Evolutionary conservation across 176 grass and related monocot species (phyloP).

Genomic region (Alloteropsis semialata): DNA sequence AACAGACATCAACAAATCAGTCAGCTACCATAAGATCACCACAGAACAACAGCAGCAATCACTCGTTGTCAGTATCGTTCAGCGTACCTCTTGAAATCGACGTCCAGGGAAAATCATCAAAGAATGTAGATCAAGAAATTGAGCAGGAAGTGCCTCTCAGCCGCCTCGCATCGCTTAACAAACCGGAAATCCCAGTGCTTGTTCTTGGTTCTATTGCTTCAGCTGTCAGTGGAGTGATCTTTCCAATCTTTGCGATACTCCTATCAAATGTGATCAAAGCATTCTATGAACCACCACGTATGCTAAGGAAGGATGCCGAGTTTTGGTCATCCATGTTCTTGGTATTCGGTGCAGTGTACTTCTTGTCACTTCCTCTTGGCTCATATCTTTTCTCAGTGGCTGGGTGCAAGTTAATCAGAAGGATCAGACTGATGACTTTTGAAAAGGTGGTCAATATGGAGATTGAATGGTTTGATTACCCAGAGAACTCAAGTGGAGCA

Average conservation of each 20-base stretch:
- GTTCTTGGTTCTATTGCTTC: conserved; percentile 70
- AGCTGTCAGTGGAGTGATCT: conserved; percentile 59
- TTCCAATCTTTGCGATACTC: conserved; percentile 69
- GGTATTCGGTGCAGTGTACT: conserved; percentile 57
- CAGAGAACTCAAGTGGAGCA: conserved; percentile 70
- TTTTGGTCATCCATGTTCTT: conserved; percentile 89
- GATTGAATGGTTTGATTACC: conserved; percentile 74
- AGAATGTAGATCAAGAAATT: conserved; percentile 28
- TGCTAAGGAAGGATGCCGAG: conserved; percentile 57
- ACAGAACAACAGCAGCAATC: conserved; percentile 36
- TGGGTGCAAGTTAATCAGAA: conserved; percentile 70
- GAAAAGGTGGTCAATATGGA: conserved; percentile 72
- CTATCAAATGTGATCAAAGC: conserved; percentile 67
- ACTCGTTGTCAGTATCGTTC: conserved; percentile 45
- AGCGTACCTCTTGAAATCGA: conserved; percentile 43
- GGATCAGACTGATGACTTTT: conserved; percentile 75
- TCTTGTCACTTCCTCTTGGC: conserved; percentile 55
- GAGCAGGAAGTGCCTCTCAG: conserved; percentile 49
- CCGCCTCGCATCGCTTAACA: conserved; percentile 64
- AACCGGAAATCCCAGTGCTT: conserved; percentile 67
- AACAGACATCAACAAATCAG: conserved; percentile 25
- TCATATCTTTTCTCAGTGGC: conserved; percentile 72
- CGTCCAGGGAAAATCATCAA: conserved; percentile 27
- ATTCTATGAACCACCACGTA: conserved; percentile 55
- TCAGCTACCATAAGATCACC: conserved; percentile 45